Evolutionary conservation across 2,329 filamentous ascomycete genomes (phyloP), one percentile per base, ranked within the genome.

Genomic region (Fusarium circinatum): DNA sequence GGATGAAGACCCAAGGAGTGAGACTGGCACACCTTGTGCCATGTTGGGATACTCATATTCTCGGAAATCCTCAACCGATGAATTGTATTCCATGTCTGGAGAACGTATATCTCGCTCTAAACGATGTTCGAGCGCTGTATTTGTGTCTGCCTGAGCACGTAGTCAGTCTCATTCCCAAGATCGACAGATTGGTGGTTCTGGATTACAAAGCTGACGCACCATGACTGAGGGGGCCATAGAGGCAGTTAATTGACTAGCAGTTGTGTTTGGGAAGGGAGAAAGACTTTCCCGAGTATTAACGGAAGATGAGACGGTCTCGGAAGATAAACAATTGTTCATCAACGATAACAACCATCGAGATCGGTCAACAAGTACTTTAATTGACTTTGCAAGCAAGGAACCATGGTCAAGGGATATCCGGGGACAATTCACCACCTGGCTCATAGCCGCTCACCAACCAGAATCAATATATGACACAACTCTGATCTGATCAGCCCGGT

Each of bases 11-110:
- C 36, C 8, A 39, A 28, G 20, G 26, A 47, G 26, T 48, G 38
- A 38, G 30, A 55, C 17, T 48, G 18, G n/a, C 74, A 55, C 45
- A 77, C 76, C 76, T 76, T 76, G 74, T 17, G 73, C 57, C 75
- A 78, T 75, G 42, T 78, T 78, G 17, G 76, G 76, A 71, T 78
- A 78, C 39, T 78, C 76, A 8, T 78, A 66, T 64, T 78, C 74
- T 30, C 76, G 73, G 42, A 78, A 78, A 28, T 65, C 72, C 5
- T 78, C 76, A 11, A 78, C 70, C 9, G 70, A 59, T 17, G 72
- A 59, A 41, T 78, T 78, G 57, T 78, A 78, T 45, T 78, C 73
- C 75, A 78, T 78, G 39, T 20, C 32, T 59, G 49, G 57, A 17
- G 65, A 48, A 30, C 30, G 44, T 18, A 62, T 49, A 26, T 63